Evolutionary conservation across 768 basidiomycete genomes (phyloP), one percentile per base, ranked within the genome.

Genomic region (Gelatoporia subvermispora): DNA sequence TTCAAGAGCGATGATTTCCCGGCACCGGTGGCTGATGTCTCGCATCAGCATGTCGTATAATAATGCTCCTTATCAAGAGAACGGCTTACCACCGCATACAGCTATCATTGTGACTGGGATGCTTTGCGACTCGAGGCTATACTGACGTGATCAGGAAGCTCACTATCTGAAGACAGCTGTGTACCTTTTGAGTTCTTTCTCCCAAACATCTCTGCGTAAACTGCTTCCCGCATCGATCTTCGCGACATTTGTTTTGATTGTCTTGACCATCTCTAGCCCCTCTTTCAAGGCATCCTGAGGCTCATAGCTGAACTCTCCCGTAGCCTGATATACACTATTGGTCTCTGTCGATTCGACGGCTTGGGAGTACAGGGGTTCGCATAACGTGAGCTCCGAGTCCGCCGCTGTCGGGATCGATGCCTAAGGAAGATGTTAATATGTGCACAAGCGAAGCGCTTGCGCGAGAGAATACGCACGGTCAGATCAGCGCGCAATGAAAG

Each of bases 1-100:
- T 83, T 84, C 37, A 83, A 56, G 31, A 77, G 71, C 1, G 80
- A 82, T 0, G 78, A 79, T 64, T 83, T 82, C 11, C 81, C 81
- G 1, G 79, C 77, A 9, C 81, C 80, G 7, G 79, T 82, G 4
- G 75, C 79, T 81, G 7, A 39, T 5, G 45, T 11, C 35, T 20
- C 17, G 22, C 28, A 20, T 51, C 9, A 18, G 2, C 13, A 23
- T 17, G 16, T 13, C n/a, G 10, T 22, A 39, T 39, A 8, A 5
- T 17, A 7, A 16, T 17, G 38, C 8, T 47, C 23, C 8, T 5
- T 13, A 43, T 11, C 35, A 25, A 5, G n/a, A 16, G 20, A 38
- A 45, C 15, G 36, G 23, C 34, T 25, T 60, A 78, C 79, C 79
- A 39, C 82, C 81, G 50, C 81, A 83, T 5, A 84, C 72, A n/a